Conservation (phyloP, 805 yeast genomes). For the Pichia manshurica region DNA sequence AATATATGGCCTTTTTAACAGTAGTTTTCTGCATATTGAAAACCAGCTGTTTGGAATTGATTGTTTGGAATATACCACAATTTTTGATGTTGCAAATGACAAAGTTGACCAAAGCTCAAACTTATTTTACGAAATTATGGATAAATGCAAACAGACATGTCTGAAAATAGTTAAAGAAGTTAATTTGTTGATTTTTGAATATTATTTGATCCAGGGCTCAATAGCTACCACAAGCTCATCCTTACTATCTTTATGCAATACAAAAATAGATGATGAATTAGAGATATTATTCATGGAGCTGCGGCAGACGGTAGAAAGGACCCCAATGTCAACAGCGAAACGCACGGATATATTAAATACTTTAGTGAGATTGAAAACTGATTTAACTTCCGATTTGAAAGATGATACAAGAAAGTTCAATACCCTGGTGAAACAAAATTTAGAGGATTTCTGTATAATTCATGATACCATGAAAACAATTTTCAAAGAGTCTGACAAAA, state of each 20-base stretch:
- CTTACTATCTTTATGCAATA: slow-evolving; percentile 19
- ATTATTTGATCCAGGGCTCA: slow-evolving; percentile 22
- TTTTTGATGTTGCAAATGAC: slow-evolving; percentile 21
- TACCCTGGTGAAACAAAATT: slow-evolving; percentile 21
- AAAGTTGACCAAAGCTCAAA: slow-evolving; percentile 20
- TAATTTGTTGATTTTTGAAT: slow-evolving; percentile 25
- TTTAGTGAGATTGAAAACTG: slow-evolving; percentile 17
- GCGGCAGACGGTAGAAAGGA: slow-evolving; percentile 5
- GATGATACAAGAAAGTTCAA: slow-evolving; percentile 21
- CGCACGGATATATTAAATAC: slow-evolving; percentile 14
- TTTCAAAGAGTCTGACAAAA: not conserved
- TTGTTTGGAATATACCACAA: slow-evolving; percentile 18
- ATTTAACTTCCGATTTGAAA: slow-evolving; percentile 21
- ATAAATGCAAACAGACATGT: slow-evolving; percentile 23
- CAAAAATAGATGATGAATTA: slow-evolving; percentile 19
- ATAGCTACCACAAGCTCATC: slow-evolving; percentile 13
- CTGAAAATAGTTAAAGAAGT: slow-evolving; percentile 21
- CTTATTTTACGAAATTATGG: slow-evolving; percentile 19
- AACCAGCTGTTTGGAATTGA: slow-evolving; percentile 24
- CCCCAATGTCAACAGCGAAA: slow-evolving; percentile 13
- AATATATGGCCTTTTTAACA: slow-evolving; percentile 24
- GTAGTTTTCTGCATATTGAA: slow-evolving; percentile 23
- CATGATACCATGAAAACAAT: slow-evolving; percentile 24
- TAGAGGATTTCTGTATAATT: slow-evolving; percentile 26
- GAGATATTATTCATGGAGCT: slow-evolving; percentile 15